Conservation (phyloP, 176 grass and related monocot genomes). For the Rhynchospora tenuis region DNA sequence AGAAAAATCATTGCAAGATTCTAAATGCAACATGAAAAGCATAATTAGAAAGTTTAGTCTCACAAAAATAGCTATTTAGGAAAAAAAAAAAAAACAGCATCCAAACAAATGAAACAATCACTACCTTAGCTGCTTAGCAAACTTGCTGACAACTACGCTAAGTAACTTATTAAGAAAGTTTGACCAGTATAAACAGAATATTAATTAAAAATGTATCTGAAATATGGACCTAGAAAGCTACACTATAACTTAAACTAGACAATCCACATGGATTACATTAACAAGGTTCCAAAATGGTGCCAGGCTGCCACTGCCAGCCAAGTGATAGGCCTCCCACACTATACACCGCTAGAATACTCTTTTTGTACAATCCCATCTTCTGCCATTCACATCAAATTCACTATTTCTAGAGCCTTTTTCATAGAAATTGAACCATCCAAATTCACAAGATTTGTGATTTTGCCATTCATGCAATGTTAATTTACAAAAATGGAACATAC, state of each 20-base stretch:
- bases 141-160: too few species aligned
- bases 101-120: too few species aligned
- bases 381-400: neutral
- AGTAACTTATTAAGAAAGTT: too few species aligned
- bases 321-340: neutral
- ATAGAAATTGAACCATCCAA: neutral
- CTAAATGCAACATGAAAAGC: neutral
- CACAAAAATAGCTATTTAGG: neutral
- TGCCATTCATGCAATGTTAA: neutral
- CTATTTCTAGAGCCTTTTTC: neutral
- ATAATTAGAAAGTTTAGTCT: neutral
- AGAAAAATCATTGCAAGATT: neutral
- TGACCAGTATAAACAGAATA: neutral
- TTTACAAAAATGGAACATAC: neutral
- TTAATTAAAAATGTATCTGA: neutral
- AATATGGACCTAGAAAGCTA: neutral
- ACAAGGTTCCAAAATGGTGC: neutral
- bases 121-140: too few species aligned
- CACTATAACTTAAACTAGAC: conserved; percentile 1
- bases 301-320: neutral
- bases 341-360: neutral
- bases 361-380: neutral
- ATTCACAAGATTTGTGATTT: neutral
- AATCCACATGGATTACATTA: conserved; percentile 6
- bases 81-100: too few species aligned